Base-by-base conservation (phyloP, 2,329 filamentous ascomycete genomes). In the Thermoascus crustaceus region DNA sequence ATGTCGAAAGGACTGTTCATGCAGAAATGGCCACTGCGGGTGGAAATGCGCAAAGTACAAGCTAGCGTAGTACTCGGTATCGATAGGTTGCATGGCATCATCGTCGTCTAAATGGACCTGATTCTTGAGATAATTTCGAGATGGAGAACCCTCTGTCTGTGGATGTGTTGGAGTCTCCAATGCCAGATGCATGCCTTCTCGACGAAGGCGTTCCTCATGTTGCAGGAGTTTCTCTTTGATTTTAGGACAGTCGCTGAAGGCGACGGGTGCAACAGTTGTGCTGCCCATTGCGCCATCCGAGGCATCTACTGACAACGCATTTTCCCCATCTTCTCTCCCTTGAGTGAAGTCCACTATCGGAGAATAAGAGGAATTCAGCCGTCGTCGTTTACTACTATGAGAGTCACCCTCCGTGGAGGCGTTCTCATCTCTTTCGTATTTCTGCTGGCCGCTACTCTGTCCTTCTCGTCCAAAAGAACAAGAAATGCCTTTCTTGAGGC, bases 21-120 rank as follows among this genome's bases (percentile, higher is more conserved):
- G 47, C 6, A 58, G 23, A n/a, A 58, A 55, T 1, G 53, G 41
- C 55, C 55, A 58, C 21, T 37, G 30, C 0, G 48, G 46, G 14
- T 57, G 48, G 11, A 57, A 57, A 9, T 32, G 5, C 4, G 47
- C 31, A 31, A 57, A 55, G 34, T 53, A 58, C 7, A 48, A 32
- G 22, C 27, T n/a, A 4, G 56, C 30, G 20, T 38, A 55, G 20
- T 42, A 34, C 27, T 39, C 22, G 4, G 30, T 29, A 24, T 46
- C 34, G 18, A 42, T 24, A 4, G 35, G 16, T 19, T 19, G 21
- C 20, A 32, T 29, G n/a, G 26, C n/a, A 29, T 29, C 26, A 6
- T 29, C 26, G 2, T 29, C 26, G 2, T 29, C 26, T 13, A 29
- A 17, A 10, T 10, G 14, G 13, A 9, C 26, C n/a, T 13, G 26